A percentile compares a stretch with the other conserved stretches of the same genome.
Evolutionary conservation across 2,329 filamentous ascomycete species (phyloP).

Genomic region (Pseudovirgaria hyperparasitica): DNA sequence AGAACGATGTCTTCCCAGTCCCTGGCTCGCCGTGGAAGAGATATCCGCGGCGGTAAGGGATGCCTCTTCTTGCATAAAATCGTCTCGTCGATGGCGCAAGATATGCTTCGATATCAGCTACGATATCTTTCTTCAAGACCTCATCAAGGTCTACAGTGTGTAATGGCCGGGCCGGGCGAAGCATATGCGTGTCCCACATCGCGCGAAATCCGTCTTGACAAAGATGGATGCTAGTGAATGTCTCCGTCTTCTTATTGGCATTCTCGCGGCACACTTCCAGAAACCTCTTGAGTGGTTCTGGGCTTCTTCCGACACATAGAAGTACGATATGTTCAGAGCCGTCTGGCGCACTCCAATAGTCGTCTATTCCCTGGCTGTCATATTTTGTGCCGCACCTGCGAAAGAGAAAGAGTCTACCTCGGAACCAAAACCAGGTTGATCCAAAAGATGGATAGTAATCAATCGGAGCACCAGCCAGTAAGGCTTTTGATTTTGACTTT

Average conservation of each 20-base stretch:
- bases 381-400: too few species aligned
- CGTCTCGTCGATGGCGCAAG: neutral
- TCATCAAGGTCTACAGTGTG: slow-evolving; percentile 4
- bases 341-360: neutral
- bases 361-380: neutral
- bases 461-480: too few species aligned
- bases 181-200: neutral
- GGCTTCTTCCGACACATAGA: slow-evolving; percentile 1
- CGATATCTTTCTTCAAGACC: slow-evolving; percentile 1
- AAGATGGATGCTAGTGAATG: slow-evolving; percentile 1
- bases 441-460: slow-evolving; percentile 1
- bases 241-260: neutral
- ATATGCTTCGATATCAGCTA: slow-evolving; percentile 4
- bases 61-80: too few species aligned
- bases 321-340: neutral
- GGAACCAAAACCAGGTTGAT: slow-evolving; percentile 1
- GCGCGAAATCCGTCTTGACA: neutral
- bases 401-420: slow-evolving; percentile 1
- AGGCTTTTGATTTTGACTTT: too few species aligned
- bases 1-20: slow-evolving; percentile 28
- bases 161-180: slow-evolving; percentile 1
- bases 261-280: slow-evolving; percentile 1
- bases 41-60: slow-evolving; percentile 24
- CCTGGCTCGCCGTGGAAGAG: slow-evolving; percentile 28
- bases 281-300: slow-evolving; percentile 2